phyloP scores from a whole-genome alignment of 257 asterid species.

The Mentha longifolia region DNA sequence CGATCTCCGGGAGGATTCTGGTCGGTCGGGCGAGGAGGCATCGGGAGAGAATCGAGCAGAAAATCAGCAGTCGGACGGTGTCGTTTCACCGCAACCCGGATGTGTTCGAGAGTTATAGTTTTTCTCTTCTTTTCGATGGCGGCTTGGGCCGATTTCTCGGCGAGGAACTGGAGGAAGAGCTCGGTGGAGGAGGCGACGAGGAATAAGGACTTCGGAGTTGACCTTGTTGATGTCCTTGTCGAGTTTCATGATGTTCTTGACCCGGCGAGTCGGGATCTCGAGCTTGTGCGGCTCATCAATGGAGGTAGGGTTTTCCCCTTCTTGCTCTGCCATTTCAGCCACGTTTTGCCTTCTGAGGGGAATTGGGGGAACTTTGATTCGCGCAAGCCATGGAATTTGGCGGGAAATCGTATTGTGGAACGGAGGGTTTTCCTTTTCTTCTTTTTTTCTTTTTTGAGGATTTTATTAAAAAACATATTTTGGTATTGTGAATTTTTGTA shows the following conservation, averaged over 20 bases:
- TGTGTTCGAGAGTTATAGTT: constrained; percentile 58
- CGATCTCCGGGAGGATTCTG: constrained; percentile 41
- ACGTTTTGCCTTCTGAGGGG: neutral
- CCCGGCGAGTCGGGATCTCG: constrained; percentile 68
- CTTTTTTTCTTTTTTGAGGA: too few relatives aligned
- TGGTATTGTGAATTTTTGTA: too few relatives aligned
- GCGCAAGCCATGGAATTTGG: too few relatives aligned
- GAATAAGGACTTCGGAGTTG: constrained; percentile 75
- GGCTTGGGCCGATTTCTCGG: constrained; percentile 76
- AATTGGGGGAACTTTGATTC: neutral
- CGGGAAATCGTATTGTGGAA: too few relatives aligned
- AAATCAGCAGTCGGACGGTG: constrained; percentile 86
- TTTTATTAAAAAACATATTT: too few relatives aligned
- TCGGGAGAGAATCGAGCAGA: constrained; percentile 78
- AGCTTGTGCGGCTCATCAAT: constrained; percentile 45
- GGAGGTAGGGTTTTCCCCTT: constrained; percentile 38
- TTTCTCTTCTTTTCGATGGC: constrained; percentile 76
- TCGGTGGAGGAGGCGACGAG: constrained; percentile 76
- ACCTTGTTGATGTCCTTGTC: constrained; percentile 78
- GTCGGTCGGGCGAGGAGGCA: constrained; percentile 52
- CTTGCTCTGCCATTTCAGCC: constrained; percentile 46
- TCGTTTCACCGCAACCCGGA: constrained; percentile 69
- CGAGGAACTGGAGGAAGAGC: constrained; percentile 75
- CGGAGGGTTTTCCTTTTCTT: too few relatives aligned
- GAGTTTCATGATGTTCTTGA: constrained; percentile 76